A percentile compares a stretch with the other conserved stretches of the same genome.
Evolutionary conservation across 1,284 basidiomycete species (phyloP).

Genomic region (Trichosporon faecale): DNA sequence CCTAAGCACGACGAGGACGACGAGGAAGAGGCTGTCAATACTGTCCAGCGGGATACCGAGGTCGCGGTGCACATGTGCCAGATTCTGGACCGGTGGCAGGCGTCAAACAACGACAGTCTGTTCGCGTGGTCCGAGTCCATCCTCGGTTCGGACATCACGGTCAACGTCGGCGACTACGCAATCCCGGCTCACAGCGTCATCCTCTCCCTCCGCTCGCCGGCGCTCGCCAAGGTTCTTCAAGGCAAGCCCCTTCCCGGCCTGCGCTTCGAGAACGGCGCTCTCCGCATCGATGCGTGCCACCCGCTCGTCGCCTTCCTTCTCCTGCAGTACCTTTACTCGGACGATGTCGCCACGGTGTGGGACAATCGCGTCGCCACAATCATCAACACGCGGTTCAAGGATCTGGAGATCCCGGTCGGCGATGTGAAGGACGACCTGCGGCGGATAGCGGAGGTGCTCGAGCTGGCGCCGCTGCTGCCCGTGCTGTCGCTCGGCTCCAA

Average conservation of each 20-base stretch:
- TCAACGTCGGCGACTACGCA: conserved; percentile 37
- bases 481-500: conserved; percentile 47
- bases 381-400: conserved; percentile 55
- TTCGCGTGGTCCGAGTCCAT: conserved; percentile 47
- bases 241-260: conserved; percentile 25
- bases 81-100: conserved; percentile 43
- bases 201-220: conserved; percentile 37
- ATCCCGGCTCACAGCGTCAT: conserved; percentile 48
- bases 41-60: conserved; percentile 47
- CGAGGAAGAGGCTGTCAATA: conserved; percentile 49
- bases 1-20: conserved; percentile 37
- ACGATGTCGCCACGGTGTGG: conserved; percentile 78
- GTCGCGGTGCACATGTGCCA: conserved; percentile 46
- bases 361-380: conserved; percentile 66
- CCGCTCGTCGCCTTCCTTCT: conserved; percentile 69
- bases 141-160: conserved; percentile 43
- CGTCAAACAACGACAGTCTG: conserved; percentile 37
- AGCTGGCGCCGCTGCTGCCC: conserved; percentile 42
- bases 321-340: conserved; percentile 82
- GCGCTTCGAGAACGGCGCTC: background rate
- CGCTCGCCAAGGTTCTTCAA: conserved; percentile 26
- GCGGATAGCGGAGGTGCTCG: conserved; percentile 58
- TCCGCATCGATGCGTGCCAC: conserved; percentile 33
- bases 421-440: conserved; percentile 66
- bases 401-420: conserved; percentile 54